A percentile compares a stretch with the other conserved stretches of the same genome.
Conservation (phyloP, 352 stramenopile species). For the Globisporangium yorkense region DNA sequence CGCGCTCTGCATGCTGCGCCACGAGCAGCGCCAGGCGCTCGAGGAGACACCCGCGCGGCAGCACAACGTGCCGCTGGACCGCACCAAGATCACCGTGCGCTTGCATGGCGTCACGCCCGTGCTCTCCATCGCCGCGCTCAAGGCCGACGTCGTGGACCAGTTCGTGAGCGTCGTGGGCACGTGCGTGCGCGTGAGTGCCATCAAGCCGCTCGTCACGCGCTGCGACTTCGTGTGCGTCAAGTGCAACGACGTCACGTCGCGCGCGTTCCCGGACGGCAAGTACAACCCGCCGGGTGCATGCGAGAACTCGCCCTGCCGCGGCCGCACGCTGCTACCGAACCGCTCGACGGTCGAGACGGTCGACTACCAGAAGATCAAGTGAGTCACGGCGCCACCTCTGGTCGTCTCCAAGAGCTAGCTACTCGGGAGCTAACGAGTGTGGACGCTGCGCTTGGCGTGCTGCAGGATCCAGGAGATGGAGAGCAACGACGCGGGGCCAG, state of each 20-base stretch:
- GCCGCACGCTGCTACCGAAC: constrained; percentile 69
- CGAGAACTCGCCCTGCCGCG: constrained; percentile 54
- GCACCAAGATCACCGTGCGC: constrained; percentile 50
- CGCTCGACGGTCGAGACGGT: constrained; percentile 83
- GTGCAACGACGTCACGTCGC: constrained; percentile 65
- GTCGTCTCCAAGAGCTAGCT: not conserved
- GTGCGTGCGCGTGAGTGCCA: constrained; percentile 78
- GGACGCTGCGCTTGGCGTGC: not conserved
- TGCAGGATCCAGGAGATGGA: constrained; percentile 88
- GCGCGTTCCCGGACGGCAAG: constrained; percentile 77
- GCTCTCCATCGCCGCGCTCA: constrained; percentile 61
- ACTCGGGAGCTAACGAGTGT: not conserved
- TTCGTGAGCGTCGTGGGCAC: constrained; percentile 73
- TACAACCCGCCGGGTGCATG: constrained; percentile 62
- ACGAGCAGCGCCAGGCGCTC: constrained; percentile 46
- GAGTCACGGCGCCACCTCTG: constrained; percentile 6
- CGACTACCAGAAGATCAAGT: constrained; percentile 90
- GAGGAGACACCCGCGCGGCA: constrained; percentile 41
- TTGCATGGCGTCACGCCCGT: constrained; percentile 65
- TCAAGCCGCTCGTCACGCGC: constrained; percentile 79
- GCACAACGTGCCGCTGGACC: constrained; percentile 32
- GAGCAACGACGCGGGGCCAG: constrained; percentile 78
- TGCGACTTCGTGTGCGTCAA: constrained; percentile 86
- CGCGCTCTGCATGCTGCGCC: constrained; percentile 53
- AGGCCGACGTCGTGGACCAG: constrained; percentile 68